Conservation (phyloP, 495 filamentous ascomycete genomes). For the Niebla homalea region DNA sequence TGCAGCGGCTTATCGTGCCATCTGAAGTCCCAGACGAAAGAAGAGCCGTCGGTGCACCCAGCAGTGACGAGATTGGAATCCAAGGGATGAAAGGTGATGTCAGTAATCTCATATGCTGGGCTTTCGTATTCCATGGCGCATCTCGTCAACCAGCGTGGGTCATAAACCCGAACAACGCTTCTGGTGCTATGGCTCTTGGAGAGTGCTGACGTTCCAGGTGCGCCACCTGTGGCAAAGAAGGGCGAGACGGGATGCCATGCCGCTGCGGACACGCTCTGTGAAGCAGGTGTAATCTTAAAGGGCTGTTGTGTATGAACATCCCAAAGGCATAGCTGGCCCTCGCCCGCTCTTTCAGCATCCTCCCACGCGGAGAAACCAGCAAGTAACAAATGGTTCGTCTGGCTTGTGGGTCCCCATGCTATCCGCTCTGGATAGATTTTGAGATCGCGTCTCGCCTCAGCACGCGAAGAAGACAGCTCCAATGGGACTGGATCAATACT, state of each 20-base stretch:
- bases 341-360: constrained; percentile 28
- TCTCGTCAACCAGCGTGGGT: constrained; percentile 21
- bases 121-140: constrained; percentile 45
- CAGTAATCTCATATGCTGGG: constrained; percentile 75
- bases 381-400: constrained; percentile 46
- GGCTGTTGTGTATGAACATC: constrained; percentile 36
- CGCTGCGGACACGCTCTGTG: constrained; percentile 67
- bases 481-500: constrained; percentile 3
- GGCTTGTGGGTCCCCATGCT: constrained; percentile 48
- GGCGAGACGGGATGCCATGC: constrained; percentile 57
- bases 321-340: constrained; percentile 67
- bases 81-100: constrained; percentile 44
- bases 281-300: constrained; percentile 34
- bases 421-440: constrained; percentile 57
- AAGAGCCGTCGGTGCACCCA: constrained; percentile 70
- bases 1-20: constrained; percentile 44
- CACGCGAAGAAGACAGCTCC: constrained; percentile 33
- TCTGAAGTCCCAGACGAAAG: constrained; percentile 76
- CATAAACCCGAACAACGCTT: constrained; percentile 41
- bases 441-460: constrained; percentile 32
- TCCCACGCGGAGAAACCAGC: constrained; percentile 61
- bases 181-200: constrained; percentile 24
- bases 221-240: constrained; percentile 48
- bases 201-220: constrained; percentile 36
- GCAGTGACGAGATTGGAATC: constrained; percentile 54